These are phyloP conservation scores for Blastocystis sp. DNA, from an alignment of 352 stramenopile species.

Conservation along the genomic window DNA sequence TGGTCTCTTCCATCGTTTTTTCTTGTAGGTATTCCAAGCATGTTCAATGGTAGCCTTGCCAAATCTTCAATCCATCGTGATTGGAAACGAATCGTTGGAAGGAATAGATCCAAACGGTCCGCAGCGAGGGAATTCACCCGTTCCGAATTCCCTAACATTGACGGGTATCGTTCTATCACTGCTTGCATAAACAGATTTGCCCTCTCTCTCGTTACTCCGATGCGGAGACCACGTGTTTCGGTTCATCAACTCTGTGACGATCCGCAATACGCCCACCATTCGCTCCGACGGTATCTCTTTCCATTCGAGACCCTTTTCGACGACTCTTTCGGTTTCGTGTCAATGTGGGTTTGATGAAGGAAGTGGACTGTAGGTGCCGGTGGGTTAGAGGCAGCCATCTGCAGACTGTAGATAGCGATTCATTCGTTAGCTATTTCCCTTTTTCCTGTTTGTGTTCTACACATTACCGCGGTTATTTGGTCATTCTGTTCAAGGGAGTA, in stretches of 20 bases:
- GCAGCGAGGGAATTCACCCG: too few species aligned
- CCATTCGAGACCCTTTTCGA: not conserved
- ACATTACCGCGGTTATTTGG: too few species aligned
- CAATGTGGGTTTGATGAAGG: not conserved
- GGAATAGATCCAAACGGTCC: not conserved
- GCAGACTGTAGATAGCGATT: not conserved
- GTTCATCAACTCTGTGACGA: not conserved
- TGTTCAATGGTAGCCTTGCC: too few species aligned
- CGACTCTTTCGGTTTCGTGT: not conserved
- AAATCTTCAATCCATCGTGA: too few species aligned
- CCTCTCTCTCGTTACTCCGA: not conserved
- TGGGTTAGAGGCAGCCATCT: not conserved
- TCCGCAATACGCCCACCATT: not conserved
- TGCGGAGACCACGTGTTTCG: not conserved
- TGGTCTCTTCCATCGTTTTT: too few species aligned
- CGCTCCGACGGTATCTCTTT: not conserved
- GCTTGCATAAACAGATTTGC: conserved; percentile 4
- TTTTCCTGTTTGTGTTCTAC: too few species aligned
- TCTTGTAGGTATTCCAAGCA: too few species aligned
- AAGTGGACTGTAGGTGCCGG: not conserved
- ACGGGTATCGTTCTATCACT: too few species aligned
- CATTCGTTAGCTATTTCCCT: too few species aligned
- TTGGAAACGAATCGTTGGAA: not conserved
- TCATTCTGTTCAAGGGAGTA: not conserved
- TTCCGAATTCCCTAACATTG: too few species aligned